phyloP scores from a whole-genome alignment of 495 filamentous ascomycete genomes.

The Xylaria grammica region DNA sequence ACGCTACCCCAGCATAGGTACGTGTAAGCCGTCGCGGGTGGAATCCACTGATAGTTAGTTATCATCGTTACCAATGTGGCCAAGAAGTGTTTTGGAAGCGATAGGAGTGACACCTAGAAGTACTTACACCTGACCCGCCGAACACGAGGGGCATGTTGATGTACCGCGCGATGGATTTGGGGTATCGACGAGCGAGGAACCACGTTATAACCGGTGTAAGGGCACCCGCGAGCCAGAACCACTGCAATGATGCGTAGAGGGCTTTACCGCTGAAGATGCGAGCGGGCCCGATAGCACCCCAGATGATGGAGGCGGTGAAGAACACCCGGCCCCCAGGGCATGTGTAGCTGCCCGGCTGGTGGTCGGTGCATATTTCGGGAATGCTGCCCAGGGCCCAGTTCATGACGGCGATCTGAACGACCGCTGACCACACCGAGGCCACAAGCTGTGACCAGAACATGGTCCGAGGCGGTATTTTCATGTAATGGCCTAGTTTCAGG shows the following conservation, averaged over 20 bases:
- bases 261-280: conserved; percentile 65
- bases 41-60: conserved; percentile 43
- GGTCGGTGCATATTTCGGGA: conserved; percentile 61
- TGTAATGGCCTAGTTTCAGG: conserved; percentile 70
- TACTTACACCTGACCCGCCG: conserved; percentile 58
- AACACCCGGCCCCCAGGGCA: conserved; percentile 70
- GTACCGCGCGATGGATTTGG: conserved; percentile 59
- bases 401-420: conserved; percentile 70
- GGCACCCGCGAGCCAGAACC: conserved; percentile 73
- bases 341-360: conserved; percentile 63
- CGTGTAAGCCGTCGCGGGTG: conserved; percentile 68
- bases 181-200: conserved; percentile 64
- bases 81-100: neutral
- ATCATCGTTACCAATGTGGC: neutral
- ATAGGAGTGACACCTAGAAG: neutral
- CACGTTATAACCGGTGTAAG: conserved; percentile 63
- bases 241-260: conserved; percentile 67
- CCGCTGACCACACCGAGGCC: conserved; percentile 65
- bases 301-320: conserved; percentile 63
- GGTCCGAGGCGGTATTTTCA: conserved; percentile 69
- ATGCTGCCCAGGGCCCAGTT: conserved; percentile 69
- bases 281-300: conserved; percentile 58
- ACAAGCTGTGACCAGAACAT: conserved; percentile 71
- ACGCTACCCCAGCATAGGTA: conserved; percentile 74
- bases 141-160: conserved; percentile 71